Evolutionary conservation across 768 basidiomycete genomes (phyloP), one percentile per base, ranked within the genome.

Genomic region (Russula compacta): DNA sequence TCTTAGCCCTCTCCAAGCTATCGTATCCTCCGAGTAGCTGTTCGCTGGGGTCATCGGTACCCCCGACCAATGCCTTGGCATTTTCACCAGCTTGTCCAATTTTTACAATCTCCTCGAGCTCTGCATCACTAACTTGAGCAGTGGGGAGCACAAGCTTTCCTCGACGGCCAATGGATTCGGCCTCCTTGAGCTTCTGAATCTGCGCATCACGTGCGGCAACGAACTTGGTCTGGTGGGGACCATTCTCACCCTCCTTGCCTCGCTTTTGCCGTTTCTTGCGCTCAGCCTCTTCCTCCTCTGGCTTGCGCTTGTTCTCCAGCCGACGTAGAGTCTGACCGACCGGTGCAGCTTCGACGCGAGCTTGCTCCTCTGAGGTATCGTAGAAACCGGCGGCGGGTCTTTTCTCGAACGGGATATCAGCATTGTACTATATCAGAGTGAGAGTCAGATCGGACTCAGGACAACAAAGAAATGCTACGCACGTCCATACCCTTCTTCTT

Each of bases 401-500:
- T 77, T 98, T 98, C 76, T 99, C 97, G 71, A 98, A 98, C 0
- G 97, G 97, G 66, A 98, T 97, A 70, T 99, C 97, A 53, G 93
- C 84, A 69, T 98, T 99, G 76, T 98, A 99, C 90, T 97, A 65
- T 36, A 39, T 49, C 21, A 66, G 6, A 49, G 24, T 38, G 40
- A 58, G 62, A 61, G 40, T 69, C 60, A 44, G 56, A 38, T 7
- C 48, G 15, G 21, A 51, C 6, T 39, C 19, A 60, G 53, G 6
- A 44, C 11, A 24, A 17, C 43, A n/a, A 50, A 43, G 38, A 48
- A 59, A 40, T 35, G 52, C 17, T 19, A 77, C 88, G 68, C 72
- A 92, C 91, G 73, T 97, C 95, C 97, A 98, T 98, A 58, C 95
- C 95, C 73, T 90, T 95, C 75, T 88, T 87, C 77, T 98, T 98